Percentiles rank a stretch among this genome's conserved stretches.
Conservation (phyloP, 2,329 filamentous ascomycete species). For the Thielaviopsis ethacetica region DNA sequence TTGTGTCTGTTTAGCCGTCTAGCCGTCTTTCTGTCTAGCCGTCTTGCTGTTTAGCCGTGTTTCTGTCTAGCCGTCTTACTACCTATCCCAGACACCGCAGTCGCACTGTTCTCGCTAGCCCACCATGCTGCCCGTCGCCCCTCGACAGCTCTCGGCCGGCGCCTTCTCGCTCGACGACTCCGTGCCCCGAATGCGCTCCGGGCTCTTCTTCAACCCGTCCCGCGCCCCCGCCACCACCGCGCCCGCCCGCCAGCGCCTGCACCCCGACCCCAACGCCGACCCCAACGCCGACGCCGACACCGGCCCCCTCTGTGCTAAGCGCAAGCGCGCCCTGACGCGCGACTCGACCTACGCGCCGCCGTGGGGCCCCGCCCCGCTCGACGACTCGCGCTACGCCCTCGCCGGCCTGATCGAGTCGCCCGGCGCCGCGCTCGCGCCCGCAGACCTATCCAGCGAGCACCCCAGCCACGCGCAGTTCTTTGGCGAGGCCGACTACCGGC, state of each 20-base stretch:
- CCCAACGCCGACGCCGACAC: neutral
- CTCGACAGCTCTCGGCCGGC: neutral
- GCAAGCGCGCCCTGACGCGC: slow-evolving; percentile 2
- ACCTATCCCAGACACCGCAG: no score
- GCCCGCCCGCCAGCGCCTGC: neutral
- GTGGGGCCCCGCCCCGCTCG: neutral
- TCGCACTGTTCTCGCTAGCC: neutral
- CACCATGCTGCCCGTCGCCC: slow-evolving; percentile 4
- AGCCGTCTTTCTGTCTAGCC: no score
- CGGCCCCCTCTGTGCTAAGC: neutral
- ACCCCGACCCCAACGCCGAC: no score
- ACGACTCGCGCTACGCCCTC: slow-evolving; percentile 22
- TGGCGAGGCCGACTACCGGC: slow-evolving; percentile 35
- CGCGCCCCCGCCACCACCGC: neutral
- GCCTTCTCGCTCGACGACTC: slow-evolving; percentile 3
- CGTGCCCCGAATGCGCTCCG: neutral
- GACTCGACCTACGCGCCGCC: neutral
- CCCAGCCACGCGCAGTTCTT: slow-evolving; percentile 26
- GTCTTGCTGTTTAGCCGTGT: no score
- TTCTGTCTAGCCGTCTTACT: no score
- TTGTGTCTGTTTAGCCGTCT: no score
- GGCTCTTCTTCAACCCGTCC: neutral
- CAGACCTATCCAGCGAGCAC: slow-evolving; percentile 18
- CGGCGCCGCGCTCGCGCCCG: slow-evolving; percentile 13
- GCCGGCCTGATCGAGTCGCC: slow-evolving; percentile 29